phyloP scores from a whole-genome alignment of 805 yeast species.

The Metschnikowia chrysomelidarum region DNA sequence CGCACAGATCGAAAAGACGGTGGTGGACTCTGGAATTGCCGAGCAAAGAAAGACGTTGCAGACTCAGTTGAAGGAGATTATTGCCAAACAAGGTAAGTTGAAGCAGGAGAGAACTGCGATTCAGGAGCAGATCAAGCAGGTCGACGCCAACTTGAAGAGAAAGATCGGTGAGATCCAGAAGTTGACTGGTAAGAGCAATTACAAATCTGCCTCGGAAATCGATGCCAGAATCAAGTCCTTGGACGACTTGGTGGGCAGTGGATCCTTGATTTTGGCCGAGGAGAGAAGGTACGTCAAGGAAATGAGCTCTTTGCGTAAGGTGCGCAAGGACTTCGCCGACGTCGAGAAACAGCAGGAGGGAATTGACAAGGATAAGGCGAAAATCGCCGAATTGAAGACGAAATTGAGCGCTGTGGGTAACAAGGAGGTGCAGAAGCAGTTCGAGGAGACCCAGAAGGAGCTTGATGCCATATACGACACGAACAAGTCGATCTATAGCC shows the following conservation, averaged over 20 bases:
- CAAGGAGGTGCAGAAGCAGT: constrained; percentile 64
- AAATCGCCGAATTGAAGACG: constrained; percentile 73
- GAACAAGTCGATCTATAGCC: constrained; percentile 60
- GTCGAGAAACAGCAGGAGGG: constrained; percentile 74
- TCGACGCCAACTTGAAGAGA: constrained; percentile 71
- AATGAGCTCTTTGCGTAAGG: constrained; percentile 76
- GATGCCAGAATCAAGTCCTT: constrained; percentile 62
- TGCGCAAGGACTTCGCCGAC: constrained; percentile 71
- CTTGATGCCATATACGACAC: constrained; percentile 63
- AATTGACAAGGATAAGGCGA: constrained; percentile 74
- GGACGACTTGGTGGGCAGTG: constrained; percentile 75
- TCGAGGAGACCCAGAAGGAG: constrained; percentile 65
- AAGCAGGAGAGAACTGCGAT: constrained; percentile 48
- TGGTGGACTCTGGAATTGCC: constrained; percentile 30
- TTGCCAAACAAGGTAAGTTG: constrained; percentile 47
- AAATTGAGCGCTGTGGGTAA: constrained; percentile 56
- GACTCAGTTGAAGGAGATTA: constrained; percentile 39
- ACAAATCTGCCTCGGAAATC: constrained; percentile 65
- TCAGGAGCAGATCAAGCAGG: constrained; percentile 66
- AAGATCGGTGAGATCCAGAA: constrained; percentile 72
- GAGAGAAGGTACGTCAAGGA: constrained; percentile 86
- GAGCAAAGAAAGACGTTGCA: constrained; percentile 36
- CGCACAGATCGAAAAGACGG: constrained; percentile 48
- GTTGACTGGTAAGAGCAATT: constrained; percentile 66
- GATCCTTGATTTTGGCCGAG: constrained; percentile 81